Evolutionary conservation across 2,329 filamentous ascomycete genomes (phyloP), one percentile per base, ranked within the genome.

Genomic region (Septoria linicola): DNA sequence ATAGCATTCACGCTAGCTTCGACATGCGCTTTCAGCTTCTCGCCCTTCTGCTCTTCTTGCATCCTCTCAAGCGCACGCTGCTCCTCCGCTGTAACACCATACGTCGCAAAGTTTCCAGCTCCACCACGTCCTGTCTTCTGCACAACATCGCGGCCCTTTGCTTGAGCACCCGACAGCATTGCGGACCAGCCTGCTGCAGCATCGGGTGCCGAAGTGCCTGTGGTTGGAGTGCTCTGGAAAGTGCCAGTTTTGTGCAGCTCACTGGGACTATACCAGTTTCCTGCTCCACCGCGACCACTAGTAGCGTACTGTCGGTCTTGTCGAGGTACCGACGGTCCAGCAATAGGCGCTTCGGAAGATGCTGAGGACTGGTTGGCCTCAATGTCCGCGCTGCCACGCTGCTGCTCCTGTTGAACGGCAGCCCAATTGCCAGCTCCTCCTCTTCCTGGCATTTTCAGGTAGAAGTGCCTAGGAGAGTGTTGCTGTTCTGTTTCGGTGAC

Each of bases 351-450:
- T 19, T 35, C 45, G 17, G 30, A 39, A 19, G 40, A 21, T 30
- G 56, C 51, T 21, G 55, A 55, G 30, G 37, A 36, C 41, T 63
- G 66, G 45, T 71, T 67, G 23, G 70, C 68, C 63, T 75, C 71
- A 41, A 73, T 45, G 55, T 75, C 72, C 19, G 55, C 66, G 31
- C 67, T 58, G 8, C 68, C 59, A 42, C 67, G 67, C 27, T 58
- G 59, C 21, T 58, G 61, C 27, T 62, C 54, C 37, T 62, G 53
- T 43, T 60, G 51, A 8, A 59, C 51, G 1, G 59, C 59, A 40
- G 63, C 63, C 41, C 74, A 72, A 54, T 76, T 76, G 17, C 74
- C 74, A 14, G 72, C 73, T 34, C 74, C 74, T 41, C 74, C 74
- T 39, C 74, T 70, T 42, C 73, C 74, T 21, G 58, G 41, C 58